A percentile compares a stretch with the other conserved stretches of the same genome.
phyloP scores from a whole-genome alignment of 1,284 basidiomycete species.

The Leccinum fallax region DNA sequence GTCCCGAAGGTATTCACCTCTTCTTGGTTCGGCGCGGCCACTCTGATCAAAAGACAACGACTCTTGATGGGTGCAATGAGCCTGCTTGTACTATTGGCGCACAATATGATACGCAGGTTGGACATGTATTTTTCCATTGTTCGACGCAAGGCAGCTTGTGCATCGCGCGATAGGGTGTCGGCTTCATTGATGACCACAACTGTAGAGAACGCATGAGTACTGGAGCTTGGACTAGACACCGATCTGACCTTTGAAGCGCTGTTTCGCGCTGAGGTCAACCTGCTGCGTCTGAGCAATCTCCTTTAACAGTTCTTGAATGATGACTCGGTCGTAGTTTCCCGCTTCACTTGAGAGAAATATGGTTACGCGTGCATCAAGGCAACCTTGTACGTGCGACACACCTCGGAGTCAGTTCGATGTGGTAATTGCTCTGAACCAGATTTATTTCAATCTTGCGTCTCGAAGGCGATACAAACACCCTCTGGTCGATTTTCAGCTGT shows the following conservation, averaged over 20 bases:
- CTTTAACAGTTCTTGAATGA: conserved; percentile 97
- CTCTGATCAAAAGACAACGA: conserved; percentile 91
- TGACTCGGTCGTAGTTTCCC: conserved; percentile 92
- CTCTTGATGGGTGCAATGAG: conserved; percentile 98
- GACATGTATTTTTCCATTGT: conserved; percentile 99
- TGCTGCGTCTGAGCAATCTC: conserved; percentile 99
- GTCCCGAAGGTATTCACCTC: conserved; percentile 55
- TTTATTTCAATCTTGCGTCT: conserved; percentile 97
- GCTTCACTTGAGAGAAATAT: conserved; percentile 70
- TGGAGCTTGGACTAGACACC: conserved; percentile 1
- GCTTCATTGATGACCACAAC: conserved; percentile 99
- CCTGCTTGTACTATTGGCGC: conserved; percentile 95
- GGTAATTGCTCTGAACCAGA: conserved; percentile 96
- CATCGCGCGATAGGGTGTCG: conserved; percentile 92
- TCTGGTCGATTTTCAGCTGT: conserved; percentile 97
- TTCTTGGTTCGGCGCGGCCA: conserved; percentile 81
- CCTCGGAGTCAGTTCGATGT: conserved; percentile 98
- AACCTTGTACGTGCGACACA: conserved; percentile 36
- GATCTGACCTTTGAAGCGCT: conserved; percentile 88
- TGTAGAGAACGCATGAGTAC: conserved; percentile 36
- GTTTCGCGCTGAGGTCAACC: conserved; percentile 93
- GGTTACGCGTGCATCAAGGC: not conserved
- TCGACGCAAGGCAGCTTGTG: conserved; percentile 93
- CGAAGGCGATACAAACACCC: conserved; percentile 93
- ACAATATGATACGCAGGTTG: conserved; percentile 96